A percentile compares a stretch with the other conserved stretches of the same genome.
These are phyloP conservation scores for Hyphopichia khmerensis DNA, from an alignment of 1,139 yeast species.

Conservation along the genomic window DNA sequence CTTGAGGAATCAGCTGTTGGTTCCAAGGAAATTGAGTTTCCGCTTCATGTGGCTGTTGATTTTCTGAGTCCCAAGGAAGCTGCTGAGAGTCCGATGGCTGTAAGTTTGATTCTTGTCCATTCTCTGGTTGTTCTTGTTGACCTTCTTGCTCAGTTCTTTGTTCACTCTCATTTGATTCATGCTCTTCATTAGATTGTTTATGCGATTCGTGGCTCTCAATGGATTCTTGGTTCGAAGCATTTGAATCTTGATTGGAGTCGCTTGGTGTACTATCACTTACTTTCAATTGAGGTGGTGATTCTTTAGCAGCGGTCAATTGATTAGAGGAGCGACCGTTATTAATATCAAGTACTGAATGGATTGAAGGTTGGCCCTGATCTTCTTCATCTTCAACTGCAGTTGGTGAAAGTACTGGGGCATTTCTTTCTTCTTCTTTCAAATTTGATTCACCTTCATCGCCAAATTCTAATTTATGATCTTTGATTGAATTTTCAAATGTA, in stretches of 20 bases:
- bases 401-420: slow-evolving; percentile 2
- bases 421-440: neutral
- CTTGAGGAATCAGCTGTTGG: neutral
- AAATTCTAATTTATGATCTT: slow-evolving; percentile 10
- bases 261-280: too few relatives aligned
- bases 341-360: neutral
- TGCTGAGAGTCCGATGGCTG: neutral
- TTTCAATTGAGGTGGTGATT: slow-evolving; percentile 4
- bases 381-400: slow-evolving; percentile 1
- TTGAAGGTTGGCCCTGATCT: neutral
- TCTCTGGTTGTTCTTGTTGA: too few relatives aligned
- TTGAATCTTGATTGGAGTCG: neutral
- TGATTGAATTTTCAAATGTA: slow-evolving; percentile 11
- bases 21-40: neutral
- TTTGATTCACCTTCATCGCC: slow-evolving; percentile 1
- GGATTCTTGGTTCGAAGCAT: neutral
- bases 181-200: neutral
- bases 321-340: neutral
- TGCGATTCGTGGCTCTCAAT: neutral
- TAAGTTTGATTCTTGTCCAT: neutral
- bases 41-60: neutral
- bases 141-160: too few relatives aligned
- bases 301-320: neutral
- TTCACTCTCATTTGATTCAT: neutral
- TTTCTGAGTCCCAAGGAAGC: neutral